Evolutionary conservation across 2,329 filamentous ascomycete genomes (phyloP), one percentile per base, ranked within the genome.

Genomic region (Diaporthe ampelina): DNA sequence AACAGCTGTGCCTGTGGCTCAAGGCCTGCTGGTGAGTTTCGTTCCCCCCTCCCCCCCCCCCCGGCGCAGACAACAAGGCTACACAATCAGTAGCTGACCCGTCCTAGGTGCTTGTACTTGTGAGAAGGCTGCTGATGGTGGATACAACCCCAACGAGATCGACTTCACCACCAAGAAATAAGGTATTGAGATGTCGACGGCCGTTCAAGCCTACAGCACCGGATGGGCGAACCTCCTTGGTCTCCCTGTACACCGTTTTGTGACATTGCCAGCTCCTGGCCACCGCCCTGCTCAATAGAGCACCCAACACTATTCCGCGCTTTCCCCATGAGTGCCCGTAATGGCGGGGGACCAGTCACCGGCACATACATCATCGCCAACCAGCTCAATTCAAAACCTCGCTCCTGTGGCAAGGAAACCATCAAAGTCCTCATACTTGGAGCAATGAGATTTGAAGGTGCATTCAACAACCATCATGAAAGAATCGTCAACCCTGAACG

Each of bases 131-230:
- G 82, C 89, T 65, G 88, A 89, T 77, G 89, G 91, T 71, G 90
- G 90, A 52, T 87, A 88, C 74, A 90, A 93, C 77, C 88, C 91
- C 37, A 85, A 93, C 78, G 95, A 98, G 90, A 94, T 90, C 67
- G 95, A 98, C 84, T 98, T 98, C 81, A 98, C 95, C 50, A 94
- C 92, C 72, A 91, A 89, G 85, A 85, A 85, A 78, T 88, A 84
- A 79, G 75, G 4, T 4, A 4, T n/a, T 29, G 32, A 40, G 10
- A 0, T 24, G 9, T 19, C 19, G 48, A 68, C 32, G 32, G 32
- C 63, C 54, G 17, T 19, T n/a, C 9, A 26, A 68, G 48, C 32
- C 63, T 17, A 29, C 37, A 45, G 63, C 32, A 54, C 9, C 2
- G 35, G 45, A 67, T 9, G 29, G 29, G 17, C 13, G 21, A 24